phyloP scores from a whole-genome alignment of 2,329 filamentous ascomycete species.

The Fusarium sp. region DNA sequence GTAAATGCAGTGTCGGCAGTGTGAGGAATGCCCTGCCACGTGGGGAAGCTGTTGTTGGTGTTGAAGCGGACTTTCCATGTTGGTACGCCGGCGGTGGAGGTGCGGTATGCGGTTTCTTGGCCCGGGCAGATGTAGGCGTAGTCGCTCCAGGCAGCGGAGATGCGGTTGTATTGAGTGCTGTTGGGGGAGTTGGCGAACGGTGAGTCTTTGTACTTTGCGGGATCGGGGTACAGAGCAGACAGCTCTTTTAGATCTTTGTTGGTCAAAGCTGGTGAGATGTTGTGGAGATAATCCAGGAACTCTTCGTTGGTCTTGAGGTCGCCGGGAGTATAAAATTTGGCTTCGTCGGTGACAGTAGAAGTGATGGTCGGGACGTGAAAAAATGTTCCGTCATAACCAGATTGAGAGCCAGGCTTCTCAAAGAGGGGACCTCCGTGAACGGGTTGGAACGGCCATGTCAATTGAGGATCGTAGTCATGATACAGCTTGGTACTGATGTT shows the following conservation, averaged over 20 bases:
- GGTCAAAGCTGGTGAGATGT: constrained; percentile 45
- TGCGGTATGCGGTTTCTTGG: constrained; percentile 55
- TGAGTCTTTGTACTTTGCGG: constrained; percentile 45
- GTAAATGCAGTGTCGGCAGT: constrained; percentile 49
- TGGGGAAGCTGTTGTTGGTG: constrained; percentile 47
- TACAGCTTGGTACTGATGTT: constrained; percentile 52
- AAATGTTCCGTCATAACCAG: constrained; percentile 50
- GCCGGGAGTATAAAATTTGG: constrained; percentile 46
- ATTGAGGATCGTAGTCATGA: constrained; percentile 48
- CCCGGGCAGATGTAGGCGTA: constrained; percentile 56
- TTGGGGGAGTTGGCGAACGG: constrained; percentile 50
- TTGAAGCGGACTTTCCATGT: constrained; percentile 53
- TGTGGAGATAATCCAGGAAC: constrained; percentile 50
- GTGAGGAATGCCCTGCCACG: constrained; percentile 51
- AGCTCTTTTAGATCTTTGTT: constrained; percentile 43
- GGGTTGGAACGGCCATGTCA: constrained; percentile 61
- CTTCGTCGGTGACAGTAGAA: constrained; percentile 50
- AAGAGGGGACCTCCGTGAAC: constrained; percentile 55
- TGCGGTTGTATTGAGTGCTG: constrained; percentile 55
- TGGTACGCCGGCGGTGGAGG: constrained; percentile 45
- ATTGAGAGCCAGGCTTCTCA: constrained; percentile 57
- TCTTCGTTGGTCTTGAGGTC: constrained; percentile 48
- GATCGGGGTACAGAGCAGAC: constrained; percentile 49
- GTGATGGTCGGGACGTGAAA: constrained; percentile 50
- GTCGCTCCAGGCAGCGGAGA: constrained; percentile 56